Base-by-base conservation (phyloP, 768 basidiomycete genomes). In the Phylloporus sp. region DNA sequence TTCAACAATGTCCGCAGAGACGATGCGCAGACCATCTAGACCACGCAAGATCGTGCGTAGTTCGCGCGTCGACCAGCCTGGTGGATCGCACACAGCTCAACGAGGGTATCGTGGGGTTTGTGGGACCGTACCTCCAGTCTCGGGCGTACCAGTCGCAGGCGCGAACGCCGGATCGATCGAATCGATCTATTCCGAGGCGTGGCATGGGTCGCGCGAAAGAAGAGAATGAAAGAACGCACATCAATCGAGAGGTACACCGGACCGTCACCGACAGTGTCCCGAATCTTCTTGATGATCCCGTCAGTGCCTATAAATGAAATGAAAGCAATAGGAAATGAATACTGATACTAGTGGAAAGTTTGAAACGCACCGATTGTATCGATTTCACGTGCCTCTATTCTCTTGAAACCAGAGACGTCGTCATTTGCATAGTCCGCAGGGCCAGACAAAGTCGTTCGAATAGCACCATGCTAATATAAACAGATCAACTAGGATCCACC, bases 371-470 rank as follows among this genome's bases (percentile, higher is more conserved):
- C 91, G 38, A 90, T 76, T 5, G 81, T 84, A 60, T 93, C 91
- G 50, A 94, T 88, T 62, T 92, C 91, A 23, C 86, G 81, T 0
- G 91, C 88, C 59, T 89, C 85, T 54, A 93, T 88, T 36, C 89
- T 75, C 57, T 88, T 78, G 69, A 94, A 94, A 2, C 91, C 91
- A 12, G 84, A 81, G 1, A 73, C 77, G 55, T 88, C 82, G 64
- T 93, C 90, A 61, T 91, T 87, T 1, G 69, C 76, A 59, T 91
- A 86, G 69, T 93, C 91, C 47, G 80, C 80, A 4, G 81, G 81
- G 8, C 87, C 86, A 49, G 88, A 85, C 28, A 94, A 75, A 1
- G 88, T 88, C 15, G 91, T 92, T 39, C 90, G 77, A 57, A 95
- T 91, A 42, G 91, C 92, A 42, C 88, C 91, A 70, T 94, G 80